Conservation (phyloP, 2,329 filamentous ascomycete species). For the Aspergillus amoenus region DNA sequence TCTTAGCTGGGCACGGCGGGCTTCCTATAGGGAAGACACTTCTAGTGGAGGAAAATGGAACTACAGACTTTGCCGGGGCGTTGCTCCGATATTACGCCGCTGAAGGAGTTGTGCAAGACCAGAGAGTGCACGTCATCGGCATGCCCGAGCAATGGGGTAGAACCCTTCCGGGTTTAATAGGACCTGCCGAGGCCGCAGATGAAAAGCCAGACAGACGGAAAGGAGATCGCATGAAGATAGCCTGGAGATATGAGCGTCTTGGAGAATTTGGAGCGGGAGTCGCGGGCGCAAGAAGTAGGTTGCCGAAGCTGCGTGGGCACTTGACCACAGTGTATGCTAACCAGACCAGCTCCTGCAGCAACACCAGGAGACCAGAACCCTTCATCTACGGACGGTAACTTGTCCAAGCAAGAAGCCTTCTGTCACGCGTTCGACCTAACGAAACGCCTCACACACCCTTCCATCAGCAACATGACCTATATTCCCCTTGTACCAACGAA, state of each 20-base stretch:
- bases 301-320: background rate
- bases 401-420: constrained; percentile 48
- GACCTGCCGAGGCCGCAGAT: constrained; percentile 48
- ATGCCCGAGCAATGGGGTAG: constrained; percentile 76
- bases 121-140: constrained; percentile 82
- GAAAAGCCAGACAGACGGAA: constrained; percentile 42
- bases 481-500: constrained; percentile 45
- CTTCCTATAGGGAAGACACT: constrained; percentile 78
- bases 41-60: constrained; percentile 82
- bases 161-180: constrained; percentile 74
- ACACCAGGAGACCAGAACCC: constrained; percentile 44
- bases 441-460: constrained; percentile 61
- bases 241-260: constrained; percentile 91
- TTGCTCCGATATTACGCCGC: constrained; percentile 87
- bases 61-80: constrained; percentile 87
- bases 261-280: constrained; percentile 64
- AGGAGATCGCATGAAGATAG: constrained; percentile 93
- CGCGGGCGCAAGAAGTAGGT: constrained; percentile 61
- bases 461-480: constrained; percentile 53
- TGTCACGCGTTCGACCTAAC: constrained; percentile 73
- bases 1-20: constrained; percentile 83
- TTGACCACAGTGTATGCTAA: constrained; percentile 14
- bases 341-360: constrained; percentile 26
- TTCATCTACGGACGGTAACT: constrained; percentile 27
- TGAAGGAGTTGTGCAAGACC: constrained; percentile 88